Evolutionary conservation across 2,329 filamentous ascomycete genomes (phyloP), one percentile per base, ranked within the genome.

Genomic region (Monilinia laxa): DNA sequence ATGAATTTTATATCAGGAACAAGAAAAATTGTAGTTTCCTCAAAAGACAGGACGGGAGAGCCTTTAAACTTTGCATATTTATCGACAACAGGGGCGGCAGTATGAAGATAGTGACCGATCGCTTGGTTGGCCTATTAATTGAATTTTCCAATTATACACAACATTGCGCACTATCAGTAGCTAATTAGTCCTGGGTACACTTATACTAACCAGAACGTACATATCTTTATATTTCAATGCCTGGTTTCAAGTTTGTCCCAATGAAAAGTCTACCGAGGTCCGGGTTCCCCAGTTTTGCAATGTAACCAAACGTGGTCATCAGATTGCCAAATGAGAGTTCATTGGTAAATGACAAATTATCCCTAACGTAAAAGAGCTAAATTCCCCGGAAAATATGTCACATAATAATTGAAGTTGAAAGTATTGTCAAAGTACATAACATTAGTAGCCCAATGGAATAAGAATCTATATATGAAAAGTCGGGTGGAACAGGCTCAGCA

Each of bases 271-370:
- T 51, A 18, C 35, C n/a, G 23, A 20, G 42, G 23, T 40, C 14
- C 42, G 23, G 25, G 28, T 58, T 64, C 40, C 45, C 45, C 42
- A 58, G 55, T 58, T 59, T 49, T 20, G 7, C 40, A 58, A 57
- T 51, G 31, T 58, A 59, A 23, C 20, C 31, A 18, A 42, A 58
- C 63, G 55, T 65, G 35, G 63, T 52, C 63, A 40, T 65, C 42
- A 20, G 45, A n/a, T 52, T 52, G 54, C 54, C 54, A 59, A 42
- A 45, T 25, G 18, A 40, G 47, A 20, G 28, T 35, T 42, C 4
- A 40, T 64, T 49, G 52, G 53, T 10, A n/a, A 49, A 47, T 40
- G 62, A 57, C 49, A 42, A 65, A 59, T 65, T 65, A 42, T 57
- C n/a, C 63, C 18, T n/a, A 59, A 40, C 3, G 51, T 51, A n/a